phyloP scores from a whole-genome alignment of 768 basidiomycete species.

The Russula virescens region DNA sequence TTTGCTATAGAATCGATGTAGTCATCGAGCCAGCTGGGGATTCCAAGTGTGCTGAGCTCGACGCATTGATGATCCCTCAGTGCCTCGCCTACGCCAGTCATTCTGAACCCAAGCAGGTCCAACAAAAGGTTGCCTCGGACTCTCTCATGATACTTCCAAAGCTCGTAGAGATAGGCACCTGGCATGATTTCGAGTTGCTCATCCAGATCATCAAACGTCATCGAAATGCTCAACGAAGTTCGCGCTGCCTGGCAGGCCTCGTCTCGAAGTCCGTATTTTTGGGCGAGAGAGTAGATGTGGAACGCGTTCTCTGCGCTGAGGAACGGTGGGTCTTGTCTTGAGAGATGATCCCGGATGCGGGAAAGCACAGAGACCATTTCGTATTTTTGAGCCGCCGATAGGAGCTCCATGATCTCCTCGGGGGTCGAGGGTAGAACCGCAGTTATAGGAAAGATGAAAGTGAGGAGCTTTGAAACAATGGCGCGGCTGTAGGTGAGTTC shows the following conservation, averaged over 20 bases:
- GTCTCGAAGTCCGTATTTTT: neutral
- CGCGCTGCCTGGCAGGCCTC: neutral
- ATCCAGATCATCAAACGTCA: neutral
- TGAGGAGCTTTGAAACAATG: constrained; percentile 9
- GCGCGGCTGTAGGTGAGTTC: neutral
- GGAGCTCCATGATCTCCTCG: neutral
- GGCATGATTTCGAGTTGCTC: neutral
- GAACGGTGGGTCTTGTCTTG: neutral
- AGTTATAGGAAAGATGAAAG: neutral
- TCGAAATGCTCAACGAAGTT: neutral
- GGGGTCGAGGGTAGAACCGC: neutral
- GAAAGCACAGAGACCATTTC: neutral
- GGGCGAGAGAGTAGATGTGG: neutral
- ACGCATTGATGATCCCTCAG: neutral
- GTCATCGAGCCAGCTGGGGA: constrained; percentile 4
- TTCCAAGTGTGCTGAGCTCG: neutral
- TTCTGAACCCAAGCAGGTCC: neutral
- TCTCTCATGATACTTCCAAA: constrained; percentile 3
- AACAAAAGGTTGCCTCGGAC: neutral
- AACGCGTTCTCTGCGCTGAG: neutral
- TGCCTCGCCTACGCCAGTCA: neutral
- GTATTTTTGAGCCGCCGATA: constrained; percentile 4
- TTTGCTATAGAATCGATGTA: constrained; percentile 5
- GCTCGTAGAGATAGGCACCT: neutral
- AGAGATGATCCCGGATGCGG: neutral